phyloP scores from a whole-genome alignment of 306 rosid genomes.

The Carpinus fangiana region DNA sequence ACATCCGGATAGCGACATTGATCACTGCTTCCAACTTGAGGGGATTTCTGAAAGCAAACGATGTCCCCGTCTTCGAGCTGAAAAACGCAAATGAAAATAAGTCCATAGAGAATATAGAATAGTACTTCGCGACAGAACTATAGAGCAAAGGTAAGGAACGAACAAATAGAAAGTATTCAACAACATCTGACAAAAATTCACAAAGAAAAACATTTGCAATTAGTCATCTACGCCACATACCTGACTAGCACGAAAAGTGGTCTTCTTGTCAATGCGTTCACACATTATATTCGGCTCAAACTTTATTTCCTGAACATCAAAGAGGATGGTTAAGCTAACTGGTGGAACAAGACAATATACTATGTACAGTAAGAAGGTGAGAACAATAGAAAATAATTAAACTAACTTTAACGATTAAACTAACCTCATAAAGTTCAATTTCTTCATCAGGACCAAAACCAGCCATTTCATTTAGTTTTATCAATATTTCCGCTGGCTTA shows the following conservation, averaged over 20 bases:
- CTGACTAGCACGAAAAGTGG: conserved; percentile 52
- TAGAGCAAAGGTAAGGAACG: neutral
- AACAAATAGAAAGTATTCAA: neutral
- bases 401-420: neutral
- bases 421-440: conserved; percentile 60
- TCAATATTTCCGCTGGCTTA: conserved; percentile 45
- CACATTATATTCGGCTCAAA: conserved; percentile 60
- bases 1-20: conserved; percentile 50
- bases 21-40: conserved; percentile 36
- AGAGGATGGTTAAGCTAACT: neutral
- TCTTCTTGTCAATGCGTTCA: conserved; percentile 51
- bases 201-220: neutral
- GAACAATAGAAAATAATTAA: neutral
- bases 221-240: conserved; percentile 19
- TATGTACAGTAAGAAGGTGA: neutral
- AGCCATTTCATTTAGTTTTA: conserved; percentile 52
- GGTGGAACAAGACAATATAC: neutral
- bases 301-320: conserved; percentile 47
- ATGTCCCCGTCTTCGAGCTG: conserved; percentile 64
- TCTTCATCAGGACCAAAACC: conserved; percentile 53
- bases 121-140: neutral
- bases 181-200: neutral
- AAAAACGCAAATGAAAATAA: conserved; percentile 4
- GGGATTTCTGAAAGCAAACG: conserved; percentile 53
- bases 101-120: neutral